Percentiles rank a stretch among this genome's conserved stretches.
Conservation (phyloP, 306 rosid species). For the Dicorynia guianensis region DNA sequence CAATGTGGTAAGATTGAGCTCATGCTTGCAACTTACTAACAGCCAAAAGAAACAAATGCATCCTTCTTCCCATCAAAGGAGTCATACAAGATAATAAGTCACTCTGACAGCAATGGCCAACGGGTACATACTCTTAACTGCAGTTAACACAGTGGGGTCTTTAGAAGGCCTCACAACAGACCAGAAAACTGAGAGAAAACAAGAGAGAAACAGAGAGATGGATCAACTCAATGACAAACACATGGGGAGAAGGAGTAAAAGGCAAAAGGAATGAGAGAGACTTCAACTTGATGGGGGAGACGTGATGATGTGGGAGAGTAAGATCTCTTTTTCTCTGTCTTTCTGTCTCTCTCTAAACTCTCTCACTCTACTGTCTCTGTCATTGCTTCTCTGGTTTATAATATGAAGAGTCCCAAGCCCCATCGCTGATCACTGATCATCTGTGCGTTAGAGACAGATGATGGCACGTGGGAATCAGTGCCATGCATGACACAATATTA, state of each 20-base stretch:
- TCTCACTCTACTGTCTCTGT: background rate
- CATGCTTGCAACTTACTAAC: no score
- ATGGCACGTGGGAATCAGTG: slow-evolving; percentile 47
- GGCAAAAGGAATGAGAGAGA: slow-evolving; percentile 80
- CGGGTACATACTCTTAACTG: slow-evolving; percentile 45
- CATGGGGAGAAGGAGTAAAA: slow-evolving; percentile 38
- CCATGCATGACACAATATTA: slow-evolving; percentile 35
- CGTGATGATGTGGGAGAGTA: slow-evolving; percentile 16
- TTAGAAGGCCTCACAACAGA: slow-evolving; percentile 31
- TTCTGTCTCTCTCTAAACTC: background rate
- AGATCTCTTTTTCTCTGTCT: background rate
- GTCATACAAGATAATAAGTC: background rate
- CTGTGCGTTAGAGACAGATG: background rate
- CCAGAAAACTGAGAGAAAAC: slow-evolving; percentile 5
- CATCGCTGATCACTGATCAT: background rate
- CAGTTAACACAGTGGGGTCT: slow-evolving; percentile 53
- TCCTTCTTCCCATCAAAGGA: no score
- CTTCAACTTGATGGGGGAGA: slow-evolving; percentile 36
- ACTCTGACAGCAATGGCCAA: background rate
- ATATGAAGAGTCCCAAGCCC: slow-evolving; percentile 43
- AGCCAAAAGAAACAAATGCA: no score
- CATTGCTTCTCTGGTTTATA: background rate
- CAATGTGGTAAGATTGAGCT: no score
- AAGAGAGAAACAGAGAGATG: slow-evolving; percentile 31
- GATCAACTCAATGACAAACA: slow-evolving; percentile 51